These are phyloP conservation scores for Epichloe brachyelytri DNA, from an alignment of 2,329 filamentous ascomycete species.

Conservation along the genomic window DNA sequence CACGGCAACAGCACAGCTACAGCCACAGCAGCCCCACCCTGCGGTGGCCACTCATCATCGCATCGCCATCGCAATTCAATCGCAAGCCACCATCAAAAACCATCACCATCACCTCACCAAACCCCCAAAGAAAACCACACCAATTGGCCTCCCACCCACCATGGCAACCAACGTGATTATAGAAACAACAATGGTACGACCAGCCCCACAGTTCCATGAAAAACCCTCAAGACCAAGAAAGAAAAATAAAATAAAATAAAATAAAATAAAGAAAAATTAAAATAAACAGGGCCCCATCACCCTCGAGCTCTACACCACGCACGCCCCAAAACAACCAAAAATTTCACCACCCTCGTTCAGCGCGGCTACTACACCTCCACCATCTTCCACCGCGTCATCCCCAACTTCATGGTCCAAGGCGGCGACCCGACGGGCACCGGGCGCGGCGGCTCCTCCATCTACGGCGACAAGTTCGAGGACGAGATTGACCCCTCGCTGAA, in stretches of 20 bases:
- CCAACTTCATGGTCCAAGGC: slow-evolving; percentile 91
- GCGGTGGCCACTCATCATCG: too few relatives aligned
- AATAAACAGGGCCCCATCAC: slow-evolving; percentile 58
- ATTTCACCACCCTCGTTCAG: slow-evolving; percentile 69
- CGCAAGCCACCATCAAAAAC: neutral
- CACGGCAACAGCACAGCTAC: neutral
- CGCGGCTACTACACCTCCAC: slow-evolving; percentile 81
- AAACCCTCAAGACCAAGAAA: too few relatives aligned
- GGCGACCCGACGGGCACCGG: slow-evolving; percentile 92
- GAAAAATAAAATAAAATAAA: too few relatives aligned
- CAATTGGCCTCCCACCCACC: neutral
- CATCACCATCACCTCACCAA: neutral
- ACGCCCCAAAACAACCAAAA: slow-evolving; percentile 80
- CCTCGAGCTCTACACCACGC: slow-evolving; percentile 78
- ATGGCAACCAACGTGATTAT: slow-evolving; percentile 73
- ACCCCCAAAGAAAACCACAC: neutral
- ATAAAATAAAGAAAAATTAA: rapidly evolving
- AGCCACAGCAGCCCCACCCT: too few relatives aligned
- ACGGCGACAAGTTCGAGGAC: slow-evolving; percentile 87
- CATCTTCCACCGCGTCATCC: slow-evolving; percentile 88
- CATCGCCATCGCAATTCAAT: neutral
- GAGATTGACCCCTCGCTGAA: slow-evolving; percentile 70
- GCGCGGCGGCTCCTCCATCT: slow-evolving; percentile 77
- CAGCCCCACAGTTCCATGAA: slow-evolving; percentile 2
- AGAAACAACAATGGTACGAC: slow-evolving; percentile 68